Conservation (phyloP, 768 basidiomycete genomes). For the Inosperma sp. region DNA sequence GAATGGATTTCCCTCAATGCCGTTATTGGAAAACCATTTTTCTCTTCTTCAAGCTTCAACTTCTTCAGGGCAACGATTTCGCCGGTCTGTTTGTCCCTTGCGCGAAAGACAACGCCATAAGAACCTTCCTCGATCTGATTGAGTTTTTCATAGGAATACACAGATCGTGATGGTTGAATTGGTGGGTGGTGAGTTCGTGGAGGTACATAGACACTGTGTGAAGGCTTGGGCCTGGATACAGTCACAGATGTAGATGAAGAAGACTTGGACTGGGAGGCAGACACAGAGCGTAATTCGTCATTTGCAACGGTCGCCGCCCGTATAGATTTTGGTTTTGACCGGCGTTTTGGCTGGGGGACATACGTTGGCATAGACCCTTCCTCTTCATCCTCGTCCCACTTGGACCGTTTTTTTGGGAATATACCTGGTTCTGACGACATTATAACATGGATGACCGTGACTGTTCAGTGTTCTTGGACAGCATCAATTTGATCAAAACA, state of each 20-base stretch:
- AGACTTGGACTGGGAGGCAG: constrained; percentile 18
- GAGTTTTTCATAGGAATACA: constrained; percentile 88
- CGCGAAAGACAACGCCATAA: constrained; percentile 97
- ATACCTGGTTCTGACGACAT: constrained; percentile 26
- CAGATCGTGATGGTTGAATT: constrained; percentile 83
- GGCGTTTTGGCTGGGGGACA: constrained; percentile 49
- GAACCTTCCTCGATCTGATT: constrained; percentile 99
- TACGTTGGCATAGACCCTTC: constrained; percentile 29
- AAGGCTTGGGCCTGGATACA: constrained; percentile 17
- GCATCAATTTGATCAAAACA: too few relatives aligned
- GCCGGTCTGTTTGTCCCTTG: constrained; percentile 88
- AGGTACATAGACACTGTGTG: constrained; percentile 70
- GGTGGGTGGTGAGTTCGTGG: constrained; percentile 72
- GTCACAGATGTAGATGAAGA: constrained; percentile 13
- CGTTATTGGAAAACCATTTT: constrained; percentile 97
- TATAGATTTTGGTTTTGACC: constrained; percentile 42
- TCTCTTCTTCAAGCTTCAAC: constrained; percentile 97
- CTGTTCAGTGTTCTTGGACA: neutral
- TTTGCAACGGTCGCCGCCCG: constrained; percentile 10
- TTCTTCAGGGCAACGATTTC: constrained; percentile 98
- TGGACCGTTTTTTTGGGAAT: constrained; percentile 69
- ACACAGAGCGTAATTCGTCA: constrained; percentile 19
- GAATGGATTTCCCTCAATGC: constrained; percentile 92
- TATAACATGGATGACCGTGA: neutral
- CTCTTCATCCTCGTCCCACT: constrained; percentile 58